phyloP scores from a whole-genome alignment of 1,284 basidiomycete genomes.

The Sporisorium scitamineum region DNA sequence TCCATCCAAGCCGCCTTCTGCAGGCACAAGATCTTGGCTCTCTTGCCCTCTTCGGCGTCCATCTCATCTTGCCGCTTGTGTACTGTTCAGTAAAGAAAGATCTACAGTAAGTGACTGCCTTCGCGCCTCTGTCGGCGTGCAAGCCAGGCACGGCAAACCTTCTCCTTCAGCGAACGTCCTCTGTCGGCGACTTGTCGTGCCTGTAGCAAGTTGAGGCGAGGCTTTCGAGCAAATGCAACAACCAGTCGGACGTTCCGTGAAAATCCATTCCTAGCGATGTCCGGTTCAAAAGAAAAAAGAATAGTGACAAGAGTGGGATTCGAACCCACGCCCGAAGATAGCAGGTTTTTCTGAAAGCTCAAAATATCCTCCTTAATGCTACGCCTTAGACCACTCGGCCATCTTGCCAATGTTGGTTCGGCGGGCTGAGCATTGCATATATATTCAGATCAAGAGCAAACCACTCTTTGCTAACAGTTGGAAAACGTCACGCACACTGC shows the following conservation, averaged over 20 bases:
- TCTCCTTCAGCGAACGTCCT: not conserved
- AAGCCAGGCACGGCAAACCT: not conserved
- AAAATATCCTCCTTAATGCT: constrained; percentile 54
- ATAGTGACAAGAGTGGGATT: constrained; percentile 66
- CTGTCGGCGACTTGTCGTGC: not conserved
- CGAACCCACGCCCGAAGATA: constrained; percentile 68
- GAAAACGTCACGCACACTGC: not conserved
- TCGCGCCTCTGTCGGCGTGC: not conserved
- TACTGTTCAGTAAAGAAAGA: not conserved
- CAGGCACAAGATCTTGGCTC: constrained; percentile 1
- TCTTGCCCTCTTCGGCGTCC: not conserved
- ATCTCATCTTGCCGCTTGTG: not conserved
- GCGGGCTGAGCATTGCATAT: not conserved
- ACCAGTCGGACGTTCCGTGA: no score
- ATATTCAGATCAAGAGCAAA: no score
- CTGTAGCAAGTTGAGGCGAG: no score
- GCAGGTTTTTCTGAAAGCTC: constrained; percentile 27
- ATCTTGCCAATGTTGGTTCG: constrained; percentile 42
- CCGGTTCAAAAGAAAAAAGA: no score
- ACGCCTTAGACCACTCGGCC: constrained; percentile 66
- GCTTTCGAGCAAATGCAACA: no score
- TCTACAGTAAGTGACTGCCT: not conserved
- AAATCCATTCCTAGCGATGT: no score
- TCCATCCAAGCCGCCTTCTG: constrained; percentile 2
- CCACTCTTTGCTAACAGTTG: not conserved